Base-by-base conservation (phyloP, 139 green algal genomes). In the Chlamydomonas applanata region DNA sequence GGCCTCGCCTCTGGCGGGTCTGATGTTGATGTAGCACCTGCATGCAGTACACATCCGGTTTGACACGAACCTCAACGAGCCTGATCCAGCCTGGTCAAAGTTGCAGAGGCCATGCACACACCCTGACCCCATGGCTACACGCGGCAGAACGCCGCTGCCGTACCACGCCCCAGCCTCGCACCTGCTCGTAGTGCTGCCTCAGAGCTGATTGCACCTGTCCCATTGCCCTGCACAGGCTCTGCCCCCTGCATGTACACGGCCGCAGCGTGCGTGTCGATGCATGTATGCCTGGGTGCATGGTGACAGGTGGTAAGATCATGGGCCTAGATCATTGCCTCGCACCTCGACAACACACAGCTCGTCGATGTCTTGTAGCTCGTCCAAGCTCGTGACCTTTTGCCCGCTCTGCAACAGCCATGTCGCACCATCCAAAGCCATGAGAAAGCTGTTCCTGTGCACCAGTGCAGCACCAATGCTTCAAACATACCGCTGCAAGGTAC, bases 281-380 rank as follows among this genome's bases (percentile, higher is more conserved):
- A 22, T 29, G 30, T 22, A 20, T 25, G 25, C 46, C 34, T 52
- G 22, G 22, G 34, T 49, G 24, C 54, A n/a, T 60, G 27, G 56
- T 61, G 40, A 49, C 40, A 49, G 40, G 40, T 49, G 11, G 40
- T 11, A 49, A 49, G 40, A 49, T 49, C 40, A 49, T 49, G 40
- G 40, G 30, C 29, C 2, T 3, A 53, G 3, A 24, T 19, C 22
- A 77, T 27, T 63, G 57, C 11, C 30, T 19, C 25, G 2, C 27
- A 64, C 90, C 86, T 96, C 91, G 2, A 89, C 80, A 0, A 96
- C 90, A 59, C 90, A 88, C 24, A 96, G 79, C 79, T 96, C 91
- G 57, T 96, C 91, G 44, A 96, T 96, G 72, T 96, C 91, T 66
- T 96, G 91, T 63, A 96, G 79, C 63, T 95, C 88, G 59, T 93